phyloP scores from a whole-genome alignment of 768 basidiomycete genomes.

The Psilocybe sp. region DNA sequence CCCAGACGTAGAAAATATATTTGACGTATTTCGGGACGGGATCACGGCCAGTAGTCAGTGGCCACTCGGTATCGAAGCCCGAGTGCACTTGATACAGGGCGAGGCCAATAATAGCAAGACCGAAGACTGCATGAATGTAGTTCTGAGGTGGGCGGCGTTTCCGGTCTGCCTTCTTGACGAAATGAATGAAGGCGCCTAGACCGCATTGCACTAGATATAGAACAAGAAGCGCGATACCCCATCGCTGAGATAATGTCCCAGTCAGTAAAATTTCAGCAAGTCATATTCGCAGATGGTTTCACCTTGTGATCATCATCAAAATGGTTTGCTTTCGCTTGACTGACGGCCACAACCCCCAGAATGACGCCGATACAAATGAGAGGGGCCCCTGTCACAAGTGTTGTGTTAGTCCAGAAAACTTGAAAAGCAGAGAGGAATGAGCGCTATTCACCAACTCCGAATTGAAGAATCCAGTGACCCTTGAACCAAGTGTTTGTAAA shows the following conservation, averaged over 20 bases:
- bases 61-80: conserved; percentile 52
- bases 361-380: conserved; percentile 39
- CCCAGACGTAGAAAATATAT: conserved; percentile 47
- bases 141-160: conserved; percentile 48
- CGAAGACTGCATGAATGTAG: conserved; percentile 55
- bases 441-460: conserved; percentile 37
- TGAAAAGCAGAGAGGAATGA: not conserved
- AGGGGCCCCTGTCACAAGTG: conserved; percentile 35
- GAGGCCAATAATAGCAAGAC: conserved; percentile 46
- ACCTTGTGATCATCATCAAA: conserved; percentile 49
- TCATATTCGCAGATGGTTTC: not conserved
- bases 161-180: conserved; percentile 38
- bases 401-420: conserved; percentile 10
- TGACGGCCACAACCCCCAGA: conserved; percentile 41
- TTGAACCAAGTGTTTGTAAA: conserved; percentile 48
- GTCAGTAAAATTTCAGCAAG: not conserved
- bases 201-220: conserved; percentile 47
- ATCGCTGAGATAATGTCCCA: conserved; percentile 29
- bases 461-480: conserved; percentile 50
- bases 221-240: conserved; percentile 47
- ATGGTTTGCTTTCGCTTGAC: conserved; percentile 30
- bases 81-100: conserved; percentile 48
- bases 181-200: conserved; percentile 54
- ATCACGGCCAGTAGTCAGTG: conserved; percentile 38
- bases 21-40: conserved; percentile 31